phyloP scores from a whole-genome alignment of 768 basidiomycete species.

The Tylopilus vinaceipallidus region DNA sequence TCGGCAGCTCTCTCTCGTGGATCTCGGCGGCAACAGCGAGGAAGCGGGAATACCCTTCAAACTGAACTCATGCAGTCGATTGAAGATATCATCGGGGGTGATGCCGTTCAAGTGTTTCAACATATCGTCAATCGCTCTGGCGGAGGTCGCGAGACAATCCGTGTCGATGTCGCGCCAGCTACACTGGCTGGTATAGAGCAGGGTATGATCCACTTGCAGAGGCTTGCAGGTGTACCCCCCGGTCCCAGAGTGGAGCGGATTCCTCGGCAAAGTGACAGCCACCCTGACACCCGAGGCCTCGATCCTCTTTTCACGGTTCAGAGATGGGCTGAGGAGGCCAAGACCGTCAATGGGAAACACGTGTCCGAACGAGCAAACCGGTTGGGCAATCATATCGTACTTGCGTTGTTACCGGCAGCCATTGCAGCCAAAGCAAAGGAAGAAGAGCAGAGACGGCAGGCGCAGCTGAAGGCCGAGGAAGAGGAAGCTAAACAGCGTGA shows the following conservation, averaged over 20 bases:
- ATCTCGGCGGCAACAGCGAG: slow-evolving; percentile 56
- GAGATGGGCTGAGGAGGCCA: slow-evolving; percentile 88
- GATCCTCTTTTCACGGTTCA: slow-evolving; percentile 80
- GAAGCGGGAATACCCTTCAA: slow-evolving; percentile 44
- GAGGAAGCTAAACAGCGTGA: slow-evolving; percentile 38
- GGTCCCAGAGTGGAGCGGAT: slow-evolving; percentile 62
- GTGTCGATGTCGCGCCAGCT: slow-evolving; percentile 72
- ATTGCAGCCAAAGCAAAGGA: slow-evolving; percentile 52
- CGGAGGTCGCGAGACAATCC: slow-evolving; percentile 62
- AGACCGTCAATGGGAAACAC: slow-evolving; percentile 75
- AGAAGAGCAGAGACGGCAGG: slow-evolving; percentile 37
- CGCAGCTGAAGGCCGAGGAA: slow-evolving; percentile 57
- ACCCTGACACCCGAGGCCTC: slow-evolving; percentile 47
- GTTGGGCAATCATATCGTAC: slow-evolving; percentile 65
- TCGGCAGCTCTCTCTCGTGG: slow-evolving; percentile 45
- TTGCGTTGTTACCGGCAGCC: slow-evolving; percentile 80
- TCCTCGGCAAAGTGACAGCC: slow-evolving; percentile 46
- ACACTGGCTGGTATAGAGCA: slow-evolving; percentile 61
- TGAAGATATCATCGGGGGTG: slow-evolving; percentile 77
- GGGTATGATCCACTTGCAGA: slow-evolving; percentile 45
- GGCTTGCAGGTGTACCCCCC: slow-evolving; percentile 46
- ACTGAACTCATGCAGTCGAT: slow-evolving; percentile 72
- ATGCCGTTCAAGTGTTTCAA: slow-evolving; percentile 80
- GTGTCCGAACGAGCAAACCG: slow-evolving; percentile 63
- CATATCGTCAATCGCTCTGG: slow-evolving; percentile 69